phyloP scores from a whole-genome alignment of 345 rosid species.

The Linum lewisii region DNA sequence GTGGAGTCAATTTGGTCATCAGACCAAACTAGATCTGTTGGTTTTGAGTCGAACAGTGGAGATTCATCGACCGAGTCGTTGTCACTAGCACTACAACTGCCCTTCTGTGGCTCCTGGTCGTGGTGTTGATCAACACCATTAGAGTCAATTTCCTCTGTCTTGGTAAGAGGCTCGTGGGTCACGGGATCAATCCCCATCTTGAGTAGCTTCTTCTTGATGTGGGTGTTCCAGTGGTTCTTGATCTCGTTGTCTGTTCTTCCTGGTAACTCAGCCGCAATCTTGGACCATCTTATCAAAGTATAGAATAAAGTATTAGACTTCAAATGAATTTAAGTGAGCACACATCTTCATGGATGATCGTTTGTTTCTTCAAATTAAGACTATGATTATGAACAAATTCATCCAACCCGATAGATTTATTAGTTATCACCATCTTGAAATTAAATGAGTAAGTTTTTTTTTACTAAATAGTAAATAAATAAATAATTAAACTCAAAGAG shows the following conservation, averaged over 20 bases:
- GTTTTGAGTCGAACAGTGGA: not conserved
- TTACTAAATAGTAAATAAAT: too few species aligned
- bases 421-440: too few species aligned
- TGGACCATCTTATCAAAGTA: conserved; percentile 32
- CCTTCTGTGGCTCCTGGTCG: conserved; percentile 1
- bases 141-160: not conserved
- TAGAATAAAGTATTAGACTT: not conserved
- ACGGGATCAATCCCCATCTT: conserved; percentile 74
- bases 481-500: not conserved
- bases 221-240: conserved; percentile 79
- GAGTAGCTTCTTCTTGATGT: conserved; percentile 65
- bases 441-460: too few species aligned
- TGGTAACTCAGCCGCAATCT: conserved; percentile 62
- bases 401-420: too few species aligned
- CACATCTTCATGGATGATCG: too few species aligned
- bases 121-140: conserved; percentile 6
- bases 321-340: too few species aligned
- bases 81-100: not conserved
- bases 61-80: not conserved
- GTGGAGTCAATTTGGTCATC: not conserved
- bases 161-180: conserved; percentile 38
- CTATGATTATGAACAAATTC: too few species aligned
- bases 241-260: conserved; percentile 90
- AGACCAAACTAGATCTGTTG: not conserved
- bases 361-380: too few species aligned